Conservation (phyloP, 2,329 filamentous ascomycete species). For the Alternaria solani region DNA sequence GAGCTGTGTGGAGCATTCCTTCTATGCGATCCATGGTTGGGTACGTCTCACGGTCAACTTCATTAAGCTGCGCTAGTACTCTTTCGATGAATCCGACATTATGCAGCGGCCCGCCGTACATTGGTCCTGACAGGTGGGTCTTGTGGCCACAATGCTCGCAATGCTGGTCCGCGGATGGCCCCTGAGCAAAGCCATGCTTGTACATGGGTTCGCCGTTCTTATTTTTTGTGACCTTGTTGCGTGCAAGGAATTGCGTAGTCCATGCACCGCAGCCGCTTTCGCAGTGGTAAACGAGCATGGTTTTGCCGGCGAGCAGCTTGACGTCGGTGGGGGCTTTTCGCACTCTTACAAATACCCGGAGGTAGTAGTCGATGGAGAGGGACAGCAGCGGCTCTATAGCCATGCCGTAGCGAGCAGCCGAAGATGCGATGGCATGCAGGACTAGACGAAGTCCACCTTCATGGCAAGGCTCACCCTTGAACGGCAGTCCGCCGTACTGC, state of each 20-base stretch:
- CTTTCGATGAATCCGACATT: slow-evolving; percentile 81
- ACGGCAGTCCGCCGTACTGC: slow-evolving; percentile 87
- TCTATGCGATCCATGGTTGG: slow-evolving; percentile 81
- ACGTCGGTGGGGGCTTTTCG: slow-evolving; percentile 82
- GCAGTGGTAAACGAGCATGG: slow-evolving; percentile 92
- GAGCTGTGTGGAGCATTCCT: slow-evolving; percentile 88
- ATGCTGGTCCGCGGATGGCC: slow-evolving; percentile 68
- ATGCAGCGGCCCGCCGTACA: slow-evolving; percentile 93
- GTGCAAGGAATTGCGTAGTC: slow-evolving; percentile 80
- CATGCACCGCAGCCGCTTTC: slow-evolving; percentile 91
- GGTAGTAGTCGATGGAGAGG: slow-evolving; percentile 95
- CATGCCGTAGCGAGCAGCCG: slow-evolving; percentile 85
- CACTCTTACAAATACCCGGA: slow-evolving; percentile 85
- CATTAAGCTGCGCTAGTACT: slow-evolving; percentile 76
- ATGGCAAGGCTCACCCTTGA: slow-evolving; percentile 86
- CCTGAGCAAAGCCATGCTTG: slow-evolving; percentile 79
- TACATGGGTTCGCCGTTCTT: slow-evolving; percentile 75
- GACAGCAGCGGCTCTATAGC: slow-evolving; percentile 90
- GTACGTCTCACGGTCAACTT: slow-evolving; percentile 73
- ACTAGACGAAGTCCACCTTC: slow-evolving; percentile 90
- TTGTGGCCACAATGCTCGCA: slow-evolving; percentile 88
- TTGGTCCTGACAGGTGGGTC: slow-evolving; percentile 88
- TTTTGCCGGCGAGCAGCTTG: slow-evolving; percentile 89
- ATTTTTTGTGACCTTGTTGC: slow-evolving; percentile 70
- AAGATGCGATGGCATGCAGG: slow-evolving; percentile 78